These are phyloP conservation scores for Apiospora kogelbergensis DNA, from an alignment of 2,329 filamentous ascomycete species.

Conservation along the genomic window DNA sequence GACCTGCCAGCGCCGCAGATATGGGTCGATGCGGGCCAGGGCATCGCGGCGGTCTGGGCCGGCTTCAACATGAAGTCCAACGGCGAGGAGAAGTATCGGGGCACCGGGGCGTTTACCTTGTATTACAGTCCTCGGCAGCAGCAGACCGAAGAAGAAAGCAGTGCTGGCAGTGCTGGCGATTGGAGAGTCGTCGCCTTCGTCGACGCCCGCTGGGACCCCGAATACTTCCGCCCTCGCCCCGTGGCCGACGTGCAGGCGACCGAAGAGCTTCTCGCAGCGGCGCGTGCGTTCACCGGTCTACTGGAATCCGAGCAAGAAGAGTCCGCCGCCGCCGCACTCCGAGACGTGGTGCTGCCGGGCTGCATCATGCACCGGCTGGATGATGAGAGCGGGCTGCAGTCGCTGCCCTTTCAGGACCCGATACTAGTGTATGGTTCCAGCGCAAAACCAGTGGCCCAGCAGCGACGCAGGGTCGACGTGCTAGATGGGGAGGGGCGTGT, in stretches of 20 bases:
- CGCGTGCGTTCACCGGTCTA: background rate
- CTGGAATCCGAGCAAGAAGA: background rate
- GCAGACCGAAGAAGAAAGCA: background rate
- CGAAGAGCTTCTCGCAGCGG: background rate
- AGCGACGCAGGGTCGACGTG: background rate
- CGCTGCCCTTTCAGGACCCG: background rate
- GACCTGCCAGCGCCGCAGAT: background rate
- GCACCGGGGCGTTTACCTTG: background rate
- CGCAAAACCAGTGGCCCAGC: background rate
- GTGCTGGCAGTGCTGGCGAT: background rate
- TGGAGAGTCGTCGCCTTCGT: background rate
- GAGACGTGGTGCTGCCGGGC: background rate
- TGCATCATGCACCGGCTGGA: background rate
- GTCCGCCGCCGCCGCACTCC: background rate
- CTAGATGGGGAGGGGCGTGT: background rate
- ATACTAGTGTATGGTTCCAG: background rate
- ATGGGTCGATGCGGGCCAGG: background rate
- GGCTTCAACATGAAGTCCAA: background rate
- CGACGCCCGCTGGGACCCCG: background rate
- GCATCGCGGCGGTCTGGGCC: background rate
- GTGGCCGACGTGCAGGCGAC: background rate
- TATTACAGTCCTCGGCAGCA: background rate
- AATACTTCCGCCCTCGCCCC: background rate
- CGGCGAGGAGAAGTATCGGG: conserved; percentile 2
- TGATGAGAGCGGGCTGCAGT: background rate